Conservation (phyloP, 164 flowering plant species). For the Vitis amurensis region DNA sequence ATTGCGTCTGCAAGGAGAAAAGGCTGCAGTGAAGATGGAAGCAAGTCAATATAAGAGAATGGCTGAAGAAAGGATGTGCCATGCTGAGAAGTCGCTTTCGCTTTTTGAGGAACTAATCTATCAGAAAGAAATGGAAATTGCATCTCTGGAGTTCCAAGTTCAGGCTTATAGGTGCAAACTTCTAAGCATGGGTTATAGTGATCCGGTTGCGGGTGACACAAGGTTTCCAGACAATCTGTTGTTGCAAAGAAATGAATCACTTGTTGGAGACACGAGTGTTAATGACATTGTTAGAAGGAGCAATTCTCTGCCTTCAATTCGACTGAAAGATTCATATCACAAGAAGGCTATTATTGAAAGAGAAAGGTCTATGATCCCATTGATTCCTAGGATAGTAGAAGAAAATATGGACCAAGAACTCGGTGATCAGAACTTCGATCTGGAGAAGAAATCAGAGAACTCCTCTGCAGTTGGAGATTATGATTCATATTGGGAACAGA, state of each 20-base stretch:
- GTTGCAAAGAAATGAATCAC: slow-evolving; percentile 24
- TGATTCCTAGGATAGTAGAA: slow-evolving; percentile 14
- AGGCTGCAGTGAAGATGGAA: slow-evolving; percentile 79
- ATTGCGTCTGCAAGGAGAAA: slow-evolving; percentile 79
- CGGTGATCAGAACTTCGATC: slow-evolving; percentile 18
- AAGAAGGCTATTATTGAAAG: slow-evolving; percentile 24
- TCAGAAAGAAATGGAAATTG: slow-evolving; percentile 81
- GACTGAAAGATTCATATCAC: slow-evolving; percentile 9
- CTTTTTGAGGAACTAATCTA: slow-evolving; percentile 59
- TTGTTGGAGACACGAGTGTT: slow-evolving; percentile 20
- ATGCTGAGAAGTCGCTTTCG: slow-evolving; percentile 59
- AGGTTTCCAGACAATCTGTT: slow-evolving; percentile 30
- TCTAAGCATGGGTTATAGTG: slow-evolving; percentile 58
- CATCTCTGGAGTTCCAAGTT: slow-evolving; percentile 71
- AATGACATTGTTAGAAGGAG: slow-evolving; percentile 31
- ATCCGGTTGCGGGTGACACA: slow-evolving; percentile 34
- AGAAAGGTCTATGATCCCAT: slow-evolving; percentile 14
- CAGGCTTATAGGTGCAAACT: slow-evolving; percentile 68
- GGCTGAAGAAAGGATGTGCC: slow-evolving; percentile 76
- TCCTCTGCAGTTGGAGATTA: slow-evolving; percentile 16
- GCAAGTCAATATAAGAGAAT: slow-evolving; percentile 83
- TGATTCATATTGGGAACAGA: slow-evolving; percentile 58
- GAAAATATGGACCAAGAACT: slow-evolving; percentile 16
- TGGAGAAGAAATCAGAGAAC: slow-evolving; percentile 23
- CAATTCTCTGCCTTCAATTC: slow-evolving; percentile 39